These are phyloP conservation scores for Podospora didyma DNA, from an alignment of 495 filamentous ascomycete genomes.

Conservation along the genomic window DNA sequence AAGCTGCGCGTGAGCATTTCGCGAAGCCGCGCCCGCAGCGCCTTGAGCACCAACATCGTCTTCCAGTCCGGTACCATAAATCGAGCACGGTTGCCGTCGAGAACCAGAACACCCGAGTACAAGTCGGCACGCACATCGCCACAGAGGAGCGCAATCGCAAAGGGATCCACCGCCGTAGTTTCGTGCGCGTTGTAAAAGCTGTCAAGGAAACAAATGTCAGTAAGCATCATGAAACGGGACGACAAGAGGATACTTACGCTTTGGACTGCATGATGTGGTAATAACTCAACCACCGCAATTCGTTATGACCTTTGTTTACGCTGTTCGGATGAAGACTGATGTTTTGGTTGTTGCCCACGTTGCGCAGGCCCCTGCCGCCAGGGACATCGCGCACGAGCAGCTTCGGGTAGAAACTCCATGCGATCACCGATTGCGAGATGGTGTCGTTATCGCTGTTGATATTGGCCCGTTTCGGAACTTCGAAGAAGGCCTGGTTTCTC, in stretches of 20 bases:
- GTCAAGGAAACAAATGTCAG: not conserved
- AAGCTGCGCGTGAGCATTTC: constrained; percentile 69
- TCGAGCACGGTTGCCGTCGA: constrained; percentile 84
- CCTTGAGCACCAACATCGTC: constrained; percentile 78
- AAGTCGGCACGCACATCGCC: constrained; percentile 85
- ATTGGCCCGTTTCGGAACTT: constrained; percentile 68
- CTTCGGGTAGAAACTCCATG: constrained; percentile 94
- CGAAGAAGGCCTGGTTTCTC: constrained; percentile 71
- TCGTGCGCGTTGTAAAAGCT: constrained; percentile 85
- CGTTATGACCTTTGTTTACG: constrained; percentile 69
- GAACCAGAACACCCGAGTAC: constrained; percentile 77
- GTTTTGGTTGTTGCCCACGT: constrained; percentile 82
- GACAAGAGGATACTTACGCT: constrained; percentile 41
- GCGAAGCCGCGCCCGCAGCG: constrained; percentile 60
- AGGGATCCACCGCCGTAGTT: constrained; percentile 74
- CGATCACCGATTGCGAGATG: constrained; percentile 73
- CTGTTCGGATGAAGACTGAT: constrained; percentile 81
- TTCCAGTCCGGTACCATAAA: constrained; percentile 89
- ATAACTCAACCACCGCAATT: constrained; percentile 79
- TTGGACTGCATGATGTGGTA: constrained; percentile 96
- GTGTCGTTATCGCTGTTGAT: constrained; percentile 72
- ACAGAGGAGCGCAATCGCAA: constrained; percentile 77
- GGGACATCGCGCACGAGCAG: constrained; percentile 66
- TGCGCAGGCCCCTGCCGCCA: constrained; percentile 78
- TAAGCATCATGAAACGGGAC: not conserved